These are phyloP conservation scores for Plectranthus barbatus DNA, from an alignment of 257 asterid genomes.

Conservation along the genomic window DNA sequence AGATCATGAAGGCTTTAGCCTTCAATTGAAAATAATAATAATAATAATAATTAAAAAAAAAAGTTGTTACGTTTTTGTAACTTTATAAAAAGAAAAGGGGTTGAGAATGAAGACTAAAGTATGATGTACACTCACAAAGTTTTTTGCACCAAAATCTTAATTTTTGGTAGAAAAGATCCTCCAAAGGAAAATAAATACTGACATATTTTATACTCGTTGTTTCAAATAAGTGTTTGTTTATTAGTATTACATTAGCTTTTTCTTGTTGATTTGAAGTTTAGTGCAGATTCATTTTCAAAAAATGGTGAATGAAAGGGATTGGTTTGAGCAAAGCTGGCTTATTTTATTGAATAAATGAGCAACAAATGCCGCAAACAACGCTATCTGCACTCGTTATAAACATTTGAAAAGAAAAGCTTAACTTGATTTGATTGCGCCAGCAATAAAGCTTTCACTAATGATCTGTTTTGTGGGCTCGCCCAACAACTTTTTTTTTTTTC, in stretches of 20 bases:
- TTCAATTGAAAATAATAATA: too few relatives aligned
- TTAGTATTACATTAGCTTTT: not conserved
- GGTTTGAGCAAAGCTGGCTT: not conserved
- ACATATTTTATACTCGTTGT: not conserved
- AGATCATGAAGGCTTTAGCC: too few relatives aligned
- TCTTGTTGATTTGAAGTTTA: not conserved
- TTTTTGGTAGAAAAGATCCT: too few relatives aligned
- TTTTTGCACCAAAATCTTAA: too few relatives aligned
- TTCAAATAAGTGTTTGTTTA: not conserved
- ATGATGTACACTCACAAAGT: too few relatives aligned
- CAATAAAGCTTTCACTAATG: not conserved
- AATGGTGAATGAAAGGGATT: not conserved
- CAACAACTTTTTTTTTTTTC: not conserved
- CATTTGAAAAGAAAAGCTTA: conserved; percentile 5
- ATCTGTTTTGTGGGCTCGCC: not conserved
- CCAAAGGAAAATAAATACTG: too few relatives aligned
- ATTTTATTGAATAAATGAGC: not conserved
- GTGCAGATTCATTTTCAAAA: not conserved
- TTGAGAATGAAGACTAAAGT: too few relatives aligned
- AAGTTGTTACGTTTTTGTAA: too few relatives aligned
- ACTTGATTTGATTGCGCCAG: not conserved
- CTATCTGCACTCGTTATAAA: not conserved
- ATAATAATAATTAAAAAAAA: too few relatives aligned
- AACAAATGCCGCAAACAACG: not conserved
- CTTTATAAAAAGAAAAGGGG: too few relatives aligned